These are phyloP conservation scores for Pseudogymnoascus sp. DNA, from an alignment of 2,329 filamentous ascomycete genomes.

Conservation along the genomic window DNA sequence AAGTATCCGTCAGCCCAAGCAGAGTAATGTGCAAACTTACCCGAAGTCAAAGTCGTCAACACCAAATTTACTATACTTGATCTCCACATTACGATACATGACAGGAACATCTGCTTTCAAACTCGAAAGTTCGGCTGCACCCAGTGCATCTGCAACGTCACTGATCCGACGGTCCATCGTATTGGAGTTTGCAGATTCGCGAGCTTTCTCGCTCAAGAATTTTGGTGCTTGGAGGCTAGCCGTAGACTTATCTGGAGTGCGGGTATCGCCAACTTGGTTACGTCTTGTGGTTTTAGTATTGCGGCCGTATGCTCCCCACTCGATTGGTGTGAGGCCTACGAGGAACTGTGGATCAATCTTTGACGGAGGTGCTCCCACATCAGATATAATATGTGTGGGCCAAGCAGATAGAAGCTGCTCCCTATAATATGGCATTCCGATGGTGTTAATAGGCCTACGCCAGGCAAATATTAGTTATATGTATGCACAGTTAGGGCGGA, in stretches of 20 bases:
- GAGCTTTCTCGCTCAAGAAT: slow-evolving; percentile 88
- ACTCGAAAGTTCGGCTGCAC: slow-evolving; percentile 64
- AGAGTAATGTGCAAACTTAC: slow-evolving; percentile 39
- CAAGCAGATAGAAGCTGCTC: slow-evolving; percentile 82
- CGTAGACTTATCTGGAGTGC: slow-evolving; percentile 53
- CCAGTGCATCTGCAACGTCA: slow-evolving; percentile 59
- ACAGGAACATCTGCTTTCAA: slow-evolving; percentile 75
- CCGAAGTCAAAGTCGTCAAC: slow-evolving; percentile 99
- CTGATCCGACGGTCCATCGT: slow-evolving; percentile 34
- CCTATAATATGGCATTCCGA: slow-evolving; percentile 92
- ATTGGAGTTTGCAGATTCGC: slow-evolving; percentile 51
- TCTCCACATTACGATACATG: slow-evolving; percentile 90
- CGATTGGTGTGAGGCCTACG: slow-evolving; percentile 60
- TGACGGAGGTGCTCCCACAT: slow-evolving; percentile 74
- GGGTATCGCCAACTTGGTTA: slow-evolving; percentile 78
- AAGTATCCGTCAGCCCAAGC: slow-evolving; percentile 15
- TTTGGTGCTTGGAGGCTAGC: slow-evolving; percentile 69
- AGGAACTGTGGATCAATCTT: slow-evolving; percentile 68
- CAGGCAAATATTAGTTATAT: neutral
- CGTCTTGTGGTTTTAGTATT: slow-evolving; percentile 67
- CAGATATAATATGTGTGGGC: slow-evolving; percentile 76
- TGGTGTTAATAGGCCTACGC: slow-evolving; percentile 65
- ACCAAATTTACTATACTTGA: slow-evolving; percentile 98
- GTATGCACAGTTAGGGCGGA: neutral
- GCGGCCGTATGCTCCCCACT: slow-evolving; percentile 71